phyloP scores from a whole-genome alignment of 176 grass and related monocot species.

The Bothriochloa decipiens region DNA sequence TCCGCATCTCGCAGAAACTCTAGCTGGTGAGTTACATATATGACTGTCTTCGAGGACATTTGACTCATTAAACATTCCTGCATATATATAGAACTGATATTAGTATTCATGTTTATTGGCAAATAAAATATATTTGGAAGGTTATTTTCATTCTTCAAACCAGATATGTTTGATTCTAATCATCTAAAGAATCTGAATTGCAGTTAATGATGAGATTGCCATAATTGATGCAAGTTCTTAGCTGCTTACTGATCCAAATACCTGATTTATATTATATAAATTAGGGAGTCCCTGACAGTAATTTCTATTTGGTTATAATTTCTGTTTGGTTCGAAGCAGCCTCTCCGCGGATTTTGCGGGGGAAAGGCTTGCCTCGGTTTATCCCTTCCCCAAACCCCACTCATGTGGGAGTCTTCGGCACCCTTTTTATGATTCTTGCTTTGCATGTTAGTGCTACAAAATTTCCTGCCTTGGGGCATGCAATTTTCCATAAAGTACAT shows the following conservation, averaged over 20 bases:
- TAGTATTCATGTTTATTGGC: not conserved
- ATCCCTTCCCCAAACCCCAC: too few species aligned
- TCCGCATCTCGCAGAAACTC: conserved; percentile 79
- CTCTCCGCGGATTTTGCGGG: too few species aligned
- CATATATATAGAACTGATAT: conserved; percentile 20
- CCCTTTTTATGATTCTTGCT: not conserved
- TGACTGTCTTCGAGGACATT: conserved; percentile 75
- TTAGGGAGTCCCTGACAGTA: not conserved
- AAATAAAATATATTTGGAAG: not conserved
- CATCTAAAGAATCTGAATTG: conserved; percentile 26
- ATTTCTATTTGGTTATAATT: too few species aligned
- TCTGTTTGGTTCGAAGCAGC: too few species aligned
- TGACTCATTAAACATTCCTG: conserved; percentile 79
- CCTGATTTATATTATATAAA: not conserved
- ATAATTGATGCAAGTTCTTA: not conserved
- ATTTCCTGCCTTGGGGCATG: not conserved
- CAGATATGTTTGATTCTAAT: not conserved
- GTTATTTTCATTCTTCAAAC: conserved; percentile 12
- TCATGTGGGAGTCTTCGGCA: not conserved
- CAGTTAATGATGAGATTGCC: not conserved
- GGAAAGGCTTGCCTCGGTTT: too few species aligned
- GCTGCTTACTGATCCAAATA: conserved; percentile 6
- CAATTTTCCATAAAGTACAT: not conserved
- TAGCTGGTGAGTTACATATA: conserved; percentile 89
- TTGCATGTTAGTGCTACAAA: not conserved